These are phyloP conservation scores for Clathrus columnatus DNA, from an alignment of 768 basidiomycete species.

Conservation along the genomic window DNA sequence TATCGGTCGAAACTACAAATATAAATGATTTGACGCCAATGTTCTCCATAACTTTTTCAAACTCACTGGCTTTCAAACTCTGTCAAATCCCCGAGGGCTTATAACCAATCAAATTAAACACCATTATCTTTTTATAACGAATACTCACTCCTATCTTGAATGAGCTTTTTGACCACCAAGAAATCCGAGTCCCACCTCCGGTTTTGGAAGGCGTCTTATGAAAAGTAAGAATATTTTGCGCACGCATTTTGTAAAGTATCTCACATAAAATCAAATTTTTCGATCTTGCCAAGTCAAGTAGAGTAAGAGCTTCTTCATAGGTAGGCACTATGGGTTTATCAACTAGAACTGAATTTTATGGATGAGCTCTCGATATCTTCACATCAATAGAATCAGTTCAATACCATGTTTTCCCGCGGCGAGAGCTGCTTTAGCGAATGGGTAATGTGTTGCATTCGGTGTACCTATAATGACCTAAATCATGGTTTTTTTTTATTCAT, in stretches of 20 bases:
- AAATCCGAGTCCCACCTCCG: conserved; percentile 76
- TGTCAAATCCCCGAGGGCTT: conserved; percentile 45
- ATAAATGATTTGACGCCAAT: background rate
- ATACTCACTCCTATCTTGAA: conserved; percentile 26
- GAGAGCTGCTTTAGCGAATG: conserved; percentile 52
- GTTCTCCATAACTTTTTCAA: background rate
- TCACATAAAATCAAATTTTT: conserved; percentile 51
- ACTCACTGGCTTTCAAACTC: conserved; percentile 73
- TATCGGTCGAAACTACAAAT: conserved; percentile 61
- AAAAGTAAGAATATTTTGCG: background rate
- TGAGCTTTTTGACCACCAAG: conserved; percentile 50
- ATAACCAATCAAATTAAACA: conserved; percentile 14
- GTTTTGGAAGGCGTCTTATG: conserved; percentile 52
- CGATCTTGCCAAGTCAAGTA: conserved; percentile 47
- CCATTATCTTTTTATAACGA: conserved; percentile 23
- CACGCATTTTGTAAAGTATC: conserved; percentile 13
- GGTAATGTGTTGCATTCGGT: conserved; percentile 67
- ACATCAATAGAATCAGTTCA: conserved; percentile 10
- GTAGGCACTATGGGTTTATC: conserved; percentile 73
- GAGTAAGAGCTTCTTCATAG: conserved; percentile 46
- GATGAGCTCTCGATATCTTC: background rate
- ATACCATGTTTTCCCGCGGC: conserved; percentile 67
- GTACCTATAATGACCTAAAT: conserved; percentile 44
- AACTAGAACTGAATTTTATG: conserved; percentile 48
- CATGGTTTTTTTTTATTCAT: background rate